Conservation (phyloP, 371 early-diverging fungal species). For the Smittium mucronatum region DNA sequence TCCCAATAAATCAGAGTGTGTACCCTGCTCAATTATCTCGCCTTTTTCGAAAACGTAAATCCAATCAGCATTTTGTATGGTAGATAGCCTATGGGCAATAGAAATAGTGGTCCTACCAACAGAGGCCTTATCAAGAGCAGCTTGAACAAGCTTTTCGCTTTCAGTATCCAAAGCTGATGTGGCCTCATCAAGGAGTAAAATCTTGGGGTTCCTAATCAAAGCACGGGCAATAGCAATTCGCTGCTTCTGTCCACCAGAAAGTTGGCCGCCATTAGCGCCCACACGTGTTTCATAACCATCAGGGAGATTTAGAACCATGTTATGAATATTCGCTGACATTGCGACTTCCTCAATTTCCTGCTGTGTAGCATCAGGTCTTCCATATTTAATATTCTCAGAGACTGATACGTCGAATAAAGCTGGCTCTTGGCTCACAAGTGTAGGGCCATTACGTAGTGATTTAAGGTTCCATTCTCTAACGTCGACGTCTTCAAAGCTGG, state of each 20-base stretch:
- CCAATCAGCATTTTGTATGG: conserved; percentile 60
- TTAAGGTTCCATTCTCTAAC: conserved; percentile 53
- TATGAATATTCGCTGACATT: conserved; percentile 41
- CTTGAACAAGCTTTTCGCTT: conserved; percentile 31
- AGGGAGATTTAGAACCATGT: conserved; percentile 59
- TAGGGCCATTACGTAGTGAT: conserved; percentile 52
- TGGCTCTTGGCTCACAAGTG: conserved; percentile 70
- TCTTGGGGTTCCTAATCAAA: conserved; percentile 50
- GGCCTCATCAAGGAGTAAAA: conserved; percentile 42
- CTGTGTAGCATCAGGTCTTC: conserved; percentile 23
- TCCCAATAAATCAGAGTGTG: conserved; percentile 55
- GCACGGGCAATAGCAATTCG: conserved; percentile 74
- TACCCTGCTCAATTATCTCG: conserved; percentile 65
- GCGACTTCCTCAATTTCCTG: conserved; percentile 36
- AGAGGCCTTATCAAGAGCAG: conserved; percentile 32
- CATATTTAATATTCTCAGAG: conserved; percentile 32
- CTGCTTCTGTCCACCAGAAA: no score
- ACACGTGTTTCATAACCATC: conserved; percentile 55
- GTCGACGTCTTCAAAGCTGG: conserved; percentile 50
- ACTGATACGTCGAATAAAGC: conserved; percentile 43
- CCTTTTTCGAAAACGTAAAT: conserved; percentile 65
- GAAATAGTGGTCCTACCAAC: conserved; percentile 45
- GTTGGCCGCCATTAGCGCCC: conserved; percentile 51
- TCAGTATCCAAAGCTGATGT: conserved; percentile 35
- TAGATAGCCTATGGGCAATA: conserved; percentile 39